Conservation (phyloP, 1,139 yeast species). For the Kurtzmaniella quercitrusa region DNA sequence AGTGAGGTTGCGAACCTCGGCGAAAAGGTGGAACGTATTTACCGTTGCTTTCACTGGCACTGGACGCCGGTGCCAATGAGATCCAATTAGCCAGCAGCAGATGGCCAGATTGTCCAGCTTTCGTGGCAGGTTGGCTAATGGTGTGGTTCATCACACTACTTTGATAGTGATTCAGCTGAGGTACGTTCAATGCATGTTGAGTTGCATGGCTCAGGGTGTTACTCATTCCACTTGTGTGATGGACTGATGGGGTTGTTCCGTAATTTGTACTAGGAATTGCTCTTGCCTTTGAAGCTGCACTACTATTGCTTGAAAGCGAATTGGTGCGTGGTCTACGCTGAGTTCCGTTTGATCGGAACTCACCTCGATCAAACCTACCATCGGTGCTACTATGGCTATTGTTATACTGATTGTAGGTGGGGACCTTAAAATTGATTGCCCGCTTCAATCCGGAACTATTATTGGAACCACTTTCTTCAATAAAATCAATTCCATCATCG, state of each 20-base stretch:
- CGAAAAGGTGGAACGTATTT: constrained; percentile 72
- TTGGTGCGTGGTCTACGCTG: not conserved
- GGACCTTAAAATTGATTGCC: constrained; percentile 7
- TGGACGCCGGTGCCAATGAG: constrained; percentile 10
- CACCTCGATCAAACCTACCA: not conserved
- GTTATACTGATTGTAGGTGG: not conserved
- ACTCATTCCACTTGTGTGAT: too few relatives aligned
- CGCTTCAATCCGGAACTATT: not conserved
- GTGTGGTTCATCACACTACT: too few relatives aligned
- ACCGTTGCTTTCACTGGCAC: constrained; percentile 21
- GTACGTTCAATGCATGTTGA: not conserved
- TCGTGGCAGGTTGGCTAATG: not conserved
- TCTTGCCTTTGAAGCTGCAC: not conserved
- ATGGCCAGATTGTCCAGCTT: not conserved
- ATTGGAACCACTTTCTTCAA: not conserved
- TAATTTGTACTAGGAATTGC: not conserved
- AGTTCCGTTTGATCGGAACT: not conserved
- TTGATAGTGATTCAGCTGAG: not conserved
- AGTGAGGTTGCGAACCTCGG: constrained; percentile 38
- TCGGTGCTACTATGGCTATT: not conserved
- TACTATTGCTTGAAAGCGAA: not conserved
- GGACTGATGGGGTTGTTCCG: too few relatives aligned
- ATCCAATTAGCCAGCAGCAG: constrained; percentile 3
- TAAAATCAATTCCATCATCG: not conserved
- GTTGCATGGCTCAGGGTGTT: too few relatives aligned